Conservation (phyloP, 2,329 filamentous ascomycete genomes). For the Dactylellina haptotyla region DNA sequence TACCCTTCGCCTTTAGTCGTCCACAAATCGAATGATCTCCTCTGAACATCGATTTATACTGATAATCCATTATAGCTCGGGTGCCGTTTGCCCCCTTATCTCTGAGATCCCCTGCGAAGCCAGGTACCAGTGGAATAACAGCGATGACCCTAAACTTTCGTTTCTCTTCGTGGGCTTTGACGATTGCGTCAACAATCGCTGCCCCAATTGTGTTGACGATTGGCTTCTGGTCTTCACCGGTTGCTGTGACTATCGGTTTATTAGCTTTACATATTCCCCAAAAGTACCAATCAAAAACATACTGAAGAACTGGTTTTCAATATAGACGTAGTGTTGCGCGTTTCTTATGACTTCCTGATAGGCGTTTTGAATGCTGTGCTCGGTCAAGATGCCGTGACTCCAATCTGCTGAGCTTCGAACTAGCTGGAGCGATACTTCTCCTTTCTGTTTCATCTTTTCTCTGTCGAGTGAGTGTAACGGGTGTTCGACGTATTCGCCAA, state of each 20-base stretch:
- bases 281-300: constrained; percentile 37
- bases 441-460: constrained; percentile 73
- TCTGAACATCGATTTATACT: constrained; percentile 94
- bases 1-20: constrained; percentile 76
- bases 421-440: constrained; percentile 82
- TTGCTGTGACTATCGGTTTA: constrained; percentile 74
- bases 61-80: constrained; percentile 96
- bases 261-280: constrained; percentile 21
- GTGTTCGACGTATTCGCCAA: constrained; percentile 86
- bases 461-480: constrained; percentile 75
- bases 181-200: constrained; percentile 89
- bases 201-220: constrained; percentile 87
- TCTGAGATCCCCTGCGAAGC: constrained; percentile 90
- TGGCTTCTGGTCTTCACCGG: constrained; percentile 84
- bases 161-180: constrained; percentile 80
- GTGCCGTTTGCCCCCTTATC: constrained; percentile 86
- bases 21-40: constrained; percentile 91
- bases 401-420: constrained; percentile 92
- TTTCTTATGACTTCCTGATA: constrained; percentile 85
- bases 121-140: constrained; percentile 88
- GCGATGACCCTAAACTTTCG: constrained; percentile 92
- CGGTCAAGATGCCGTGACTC: constrained; percentile 87
- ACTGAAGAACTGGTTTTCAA: constrained; percentile 98
- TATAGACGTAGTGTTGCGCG: constrained; percentile 93
- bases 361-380: constrained; percentile 87